Base-by-base conservation (phyloP, 129 eudicot genomes). In the Rutidosis leptorrhynchoides region DNA sequence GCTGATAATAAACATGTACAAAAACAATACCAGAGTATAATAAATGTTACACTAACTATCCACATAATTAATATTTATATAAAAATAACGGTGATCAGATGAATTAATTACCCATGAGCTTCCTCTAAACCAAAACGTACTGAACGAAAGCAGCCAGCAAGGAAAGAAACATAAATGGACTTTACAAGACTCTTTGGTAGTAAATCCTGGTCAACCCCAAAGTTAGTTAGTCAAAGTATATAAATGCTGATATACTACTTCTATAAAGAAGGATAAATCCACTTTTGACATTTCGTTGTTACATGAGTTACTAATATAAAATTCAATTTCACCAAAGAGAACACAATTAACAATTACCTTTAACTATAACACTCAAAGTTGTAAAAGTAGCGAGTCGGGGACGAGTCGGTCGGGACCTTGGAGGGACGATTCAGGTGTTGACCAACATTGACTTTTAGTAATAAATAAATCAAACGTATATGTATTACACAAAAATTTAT, bases 111-210 rank as follows among this genome's bases (percentile, higher is more conserved):
- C 98, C 96, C 98, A 24, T 88, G 96, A 86, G 96, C 95, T 85
- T 88, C 87, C 74, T 88, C 85, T 72, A 93, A 68, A 52, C 98
- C 98, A 49, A 93, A 93, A 58, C 98, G 98, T 26, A 93, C 87
- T 43, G 98, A 93, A 64, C 98, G 96, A 71, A 93, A 93, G 75
- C 96, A 93, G 58, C 98, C 96, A 28, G 98, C 98, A 66, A 93
- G 96, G 75, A 85, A 93, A 58, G 98, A 93, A 63, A 93, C 96
- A 80, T 88, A 85, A 75, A 84, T 83, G 42, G 95, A 88, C 73
- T 86, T 88, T 70, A 67, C 49, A 72, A 83, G 77, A 56, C 77
- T 88, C 62, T 74, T 69, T 0, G 92, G 96, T 59, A 93, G 87
- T 32, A 93, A 76, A 68, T 65, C 83, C 96, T 84, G 92, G 35